Conservation (phyloP, 2,329 filamentous ascomycete genomes). For the Pseudomassariella vexata region DNA sequence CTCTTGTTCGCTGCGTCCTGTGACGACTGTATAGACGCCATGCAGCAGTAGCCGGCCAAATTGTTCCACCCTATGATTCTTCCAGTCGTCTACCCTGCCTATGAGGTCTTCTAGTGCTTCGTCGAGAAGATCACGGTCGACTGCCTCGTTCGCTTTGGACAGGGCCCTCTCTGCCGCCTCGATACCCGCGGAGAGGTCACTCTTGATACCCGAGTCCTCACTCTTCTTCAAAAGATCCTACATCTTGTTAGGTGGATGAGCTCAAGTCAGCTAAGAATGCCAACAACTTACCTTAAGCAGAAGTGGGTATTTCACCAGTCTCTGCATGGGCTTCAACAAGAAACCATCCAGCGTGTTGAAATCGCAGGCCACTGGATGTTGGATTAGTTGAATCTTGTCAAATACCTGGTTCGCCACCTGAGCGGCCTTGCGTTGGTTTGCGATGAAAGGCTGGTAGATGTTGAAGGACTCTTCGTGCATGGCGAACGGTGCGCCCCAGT, state of each 20-base stretch:
- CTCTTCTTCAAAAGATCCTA: slow-evolving; percentile 79
- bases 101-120: slow-evolving; percentile 81
- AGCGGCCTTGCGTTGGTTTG: slow-evolving; percentile 89
- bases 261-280: background rate
- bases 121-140: slow-evolving; percentile 78
- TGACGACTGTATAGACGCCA: slow-evolving; percentile 87
- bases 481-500: slow-evolving; percentile 92
- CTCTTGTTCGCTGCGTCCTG: slow-evolving; percentile 82
- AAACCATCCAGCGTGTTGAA: slow-evolving; percentile 88
- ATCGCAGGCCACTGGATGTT: slow-evolving; percentile 75
- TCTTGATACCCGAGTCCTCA: slow-evolving; percentile 63
- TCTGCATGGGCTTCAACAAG: slow-evolving; percentile 92
- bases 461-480: slow-evolving; percentile 81
- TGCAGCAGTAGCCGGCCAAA: slow-evolving; percentile 86
- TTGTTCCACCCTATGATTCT: slow-evolving; percentile 81
- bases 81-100: slow-evolving; percentile 90
- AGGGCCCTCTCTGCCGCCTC: slow-evolving; percentile 78
- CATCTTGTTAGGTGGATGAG: slow-evolving; percentile 18
- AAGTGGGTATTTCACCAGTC: slow-evolving; percentile 89
- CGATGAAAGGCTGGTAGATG: slow-evolving; percentile 95
- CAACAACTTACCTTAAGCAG: slow-evolving; percentile 65
- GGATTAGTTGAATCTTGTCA: slow-evolving; percentile 74
- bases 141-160: slow-evolving; percentile 81
- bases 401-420: slow-evolving; percentile 79
- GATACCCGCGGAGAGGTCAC: slow-evolving; percentile 71